These are phyloP conservation scores for Casuarina glauca DNA, from an alignment of 306 rosid genomes.

Conservation along the genomic window DNA sequence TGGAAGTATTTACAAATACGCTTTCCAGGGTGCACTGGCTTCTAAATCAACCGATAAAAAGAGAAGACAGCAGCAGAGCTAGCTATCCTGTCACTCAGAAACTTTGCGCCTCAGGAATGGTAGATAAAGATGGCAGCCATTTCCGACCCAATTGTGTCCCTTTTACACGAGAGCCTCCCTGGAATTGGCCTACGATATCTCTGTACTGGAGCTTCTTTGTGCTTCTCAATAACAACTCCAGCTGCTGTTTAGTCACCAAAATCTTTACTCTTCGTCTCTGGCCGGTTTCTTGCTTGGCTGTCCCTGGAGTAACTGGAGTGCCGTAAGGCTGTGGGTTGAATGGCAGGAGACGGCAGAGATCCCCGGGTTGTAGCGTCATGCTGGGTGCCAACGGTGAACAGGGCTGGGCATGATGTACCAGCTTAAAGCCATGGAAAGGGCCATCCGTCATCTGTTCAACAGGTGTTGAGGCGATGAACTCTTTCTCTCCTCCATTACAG, in stretches of 20 bases:
- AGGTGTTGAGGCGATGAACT: constrained; percentile 24
- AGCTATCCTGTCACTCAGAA: constrained; percentile 23
- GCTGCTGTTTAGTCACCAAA: constrained; percentile 53
- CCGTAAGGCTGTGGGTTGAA: constrained; percentile 27
- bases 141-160: constrained; percentile 24
- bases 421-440: constrained; percentile 17
- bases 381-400: constrained; percentile 17
- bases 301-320: constrained; percentile 24
- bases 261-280: constrained; percentile 49
- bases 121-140: constrained; percentile 60
- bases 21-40: neutral
- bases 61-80: neutral
- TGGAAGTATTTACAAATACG: neutral
- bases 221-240: constrained; percentile 48
- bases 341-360: constrained; percentile 41
- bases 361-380: constrained; percentile 37
- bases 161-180: constrained; percentile 12
- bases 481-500: constrained; percentile 30
- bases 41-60: constrained; percentile 16
- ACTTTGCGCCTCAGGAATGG: constrained; percentile 49
- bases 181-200: constrained; percentile 18
- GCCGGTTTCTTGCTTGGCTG: constrained; percentile 23
- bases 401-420: constrained; percentile 18
- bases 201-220: constrained; percentile 33
- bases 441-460: constrained; percentile 28